A percentile compares a stretch with the other conserved stretches of the same genome.
Evolutionary conservation across 139 green algal species (phyloP).

Genomic region (Diplosphaera chodatii): DNA sequence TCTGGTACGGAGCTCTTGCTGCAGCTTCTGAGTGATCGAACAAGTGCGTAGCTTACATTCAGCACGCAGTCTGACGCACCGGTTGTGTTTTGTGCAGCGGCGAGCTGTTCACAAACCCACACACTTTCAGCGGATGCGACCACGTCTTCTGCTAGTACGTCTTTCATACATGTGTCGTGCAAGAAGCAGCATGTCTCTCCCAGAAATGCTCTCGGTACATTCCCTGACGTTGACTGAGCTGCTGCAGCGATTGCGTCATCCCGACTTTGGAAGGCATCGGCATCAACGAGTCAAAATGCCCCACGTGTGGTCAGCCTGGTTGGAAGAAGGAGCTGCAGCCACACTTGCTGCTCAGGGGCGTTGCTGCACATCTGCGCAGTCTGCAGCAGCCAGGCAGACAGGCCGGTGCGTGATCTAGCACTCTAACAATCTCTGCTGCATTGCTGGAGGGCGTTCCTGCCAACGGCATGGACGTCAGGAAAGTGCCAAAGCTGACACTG

Average conservation of each 20-base stretch:
- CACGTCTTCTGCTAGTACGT: constrained; percentile 56
- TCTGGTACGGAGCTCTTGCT: not conserved
- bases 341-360: constrained; percentile 22
- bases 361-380: not conserved
- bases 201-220: no score
- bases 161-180: no score
- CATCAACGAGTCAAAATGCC: constrained; percentile 54
- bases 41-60: no score
- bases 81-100: constrained; percentile 23
- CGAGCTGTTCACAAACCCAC: constrained; percentile 25
- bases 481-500: no score
- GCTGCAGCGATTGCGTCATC: constrained; percentile 44
- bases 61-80: no score
- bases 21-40: no score
- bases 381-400: no score
- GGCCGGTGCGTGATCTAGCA: no score
- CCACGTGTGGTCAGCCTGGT: constrained; percentile 34
- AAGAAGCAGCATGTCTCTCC: no score
- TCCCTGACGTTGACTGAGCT: not conserved
- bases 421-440: no score
- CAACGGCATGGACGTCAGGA: no score
- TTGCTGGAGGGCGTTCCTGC: no score
- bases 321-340: constrained; percentile 55
- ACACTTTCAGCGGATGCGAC: constrained; percentile 39
- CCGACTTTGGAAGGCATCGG: constrained; percentile 48